Conservation (phyloP, 1,139 yeast genomes). For the Yamadazyma dendronema region DNA sequence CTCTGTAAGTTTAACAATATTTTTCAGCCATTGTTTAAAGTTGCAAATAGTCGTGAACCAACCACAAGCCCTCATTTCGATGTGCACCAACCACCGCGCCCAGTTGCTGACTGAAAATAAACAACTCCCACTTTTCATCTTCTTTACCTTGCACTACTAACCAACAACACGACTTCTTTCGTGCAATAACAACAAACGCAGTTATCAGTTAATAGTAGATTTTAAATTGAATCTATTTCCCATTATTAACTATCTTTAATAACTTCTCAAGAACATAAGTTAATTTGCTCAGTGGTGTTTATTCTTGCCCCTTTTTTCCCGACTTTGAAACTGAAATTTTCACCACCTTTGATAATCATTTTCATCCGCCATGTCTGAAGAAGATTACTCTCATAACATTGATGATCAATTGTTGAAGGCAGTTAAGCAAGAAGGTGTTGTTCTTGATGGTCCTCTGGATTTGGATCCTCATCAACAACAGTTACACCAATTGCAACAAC, state of each 20-base stretch:
- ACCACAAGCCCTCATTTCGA: no score
- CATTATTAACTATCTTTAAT: background rate
- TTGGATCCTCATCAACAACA: constrained; percentile 13
- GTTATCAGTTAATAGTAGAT: background rate
- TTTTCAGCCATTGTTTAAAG: no score
- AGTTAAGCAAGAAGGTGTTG: constrained; percentile 33
- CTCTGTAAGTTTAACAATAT: no score
- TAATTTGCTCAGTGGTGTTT: background rate
- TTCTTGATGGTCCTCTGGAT: constrained; percentile 21
- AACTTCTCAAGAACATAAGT: background rate
- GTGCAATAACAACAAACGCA: constrained; percentile 1
- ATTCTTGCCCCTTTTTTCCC: background rate
- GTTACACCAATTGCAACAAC: constrained; percentile 12
- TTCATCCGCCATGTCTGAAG: constrained; percentile 18
- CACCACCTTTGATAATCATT: background rate
- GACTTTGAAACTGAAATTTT: background rate
- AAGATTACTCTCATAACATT: constrained; percentile 43
- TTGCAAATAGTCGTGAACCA: no score
- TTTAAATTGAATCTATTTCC: no score
- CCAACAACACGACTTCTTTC: constrained; percentile 10
- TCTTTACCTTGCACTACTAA: constrained; percentile 10
- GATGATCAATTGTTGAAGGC: constrained; percentile 46
- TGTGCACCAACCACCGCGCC: background rate
- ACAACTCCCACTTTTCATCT: constrained; percentile 2
- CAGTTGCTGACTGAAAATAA: background rate